Percentiles rank a stretch among this genome's conserved stretches.
Evolutionary conservation across 805 yeast species (phyloP).

Genomic region (Candida xyloterini): DNA sequence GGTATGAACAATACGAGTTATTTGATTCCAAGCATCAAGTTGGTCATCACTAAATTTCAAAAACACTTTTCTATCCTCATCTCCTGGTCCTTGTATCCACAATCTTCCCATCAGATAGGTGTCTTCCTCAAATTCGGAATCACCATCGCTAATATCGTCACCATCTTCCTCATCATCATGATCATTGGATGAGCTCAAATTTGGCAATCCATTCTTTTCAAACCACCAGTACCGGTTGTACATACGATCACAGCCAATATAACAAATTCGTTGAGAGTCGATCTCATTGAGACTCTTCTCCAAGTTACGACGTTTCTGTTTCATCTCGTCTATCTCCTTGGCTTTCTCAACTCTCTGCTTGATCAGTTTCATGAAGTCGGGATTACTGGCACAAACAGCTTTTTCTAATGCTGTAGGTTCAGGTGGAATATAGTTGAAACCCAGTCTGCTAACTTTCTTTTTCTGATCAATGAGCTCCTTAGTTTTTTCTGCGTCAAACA

Average conservation of each 20-base stretch:
- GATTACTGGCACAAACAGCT: slow-evolving; percentile 39
- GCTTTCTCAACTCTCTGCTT: slow-evolving; percentile 42
- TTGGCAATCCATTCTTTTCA: slow-evolving; percentile 79
- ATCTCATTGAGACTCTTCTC: slow-evolving; percentile 64
- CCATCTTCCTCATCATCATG: slow-evolving; percentile 29
- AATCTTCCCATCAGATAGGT: slow-evolving; percentile 41
- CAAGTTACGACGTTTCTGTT: slow-evolving; percentile 46
- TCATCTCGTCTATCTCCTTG: slow-evolving; percentile 43
- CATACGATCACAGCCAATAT: slow-evolving; percentile 78
- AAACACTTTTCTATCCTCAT: slow-evolving; percentile 37
- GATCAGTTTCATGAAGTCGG: slow-evolving; percentile 42
- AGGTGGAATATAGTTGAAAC: slow-evolving; percentile 26
- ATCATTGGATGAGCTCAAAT: slow-evolving; percentile 24
- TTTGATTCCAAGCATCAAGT: slow-evolving; percentile 28
- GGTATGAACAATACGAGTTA: slow-evolving; percentile 3
- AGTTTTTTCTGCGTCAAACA: slow-evolving; percentile 24
- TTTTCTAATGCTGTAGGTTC: slow-evolving; percentile 35
- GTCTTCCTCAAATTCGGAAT: slow-evolving; percentile 48
- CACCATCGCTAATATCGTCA: slow-evolving; percentile 39
- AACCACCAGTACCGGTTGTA: slow-evolving; percentile 96
- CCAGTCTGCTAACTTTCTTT: slow-evolving; percentile 28
- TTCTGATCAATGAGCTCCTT: slow-evolving; percentile 17
- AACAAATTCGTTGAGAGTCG: slow-evolving; percentile 73
- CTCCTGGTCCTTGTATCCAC: slow-evolving; percentile 81
- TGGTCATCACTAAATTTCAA: slow-evolving; percentile 38